phyloP scores from a whole-genome alignment of 352 stramenopile genomes.

The Nothophytophthora sp. region DNA sequence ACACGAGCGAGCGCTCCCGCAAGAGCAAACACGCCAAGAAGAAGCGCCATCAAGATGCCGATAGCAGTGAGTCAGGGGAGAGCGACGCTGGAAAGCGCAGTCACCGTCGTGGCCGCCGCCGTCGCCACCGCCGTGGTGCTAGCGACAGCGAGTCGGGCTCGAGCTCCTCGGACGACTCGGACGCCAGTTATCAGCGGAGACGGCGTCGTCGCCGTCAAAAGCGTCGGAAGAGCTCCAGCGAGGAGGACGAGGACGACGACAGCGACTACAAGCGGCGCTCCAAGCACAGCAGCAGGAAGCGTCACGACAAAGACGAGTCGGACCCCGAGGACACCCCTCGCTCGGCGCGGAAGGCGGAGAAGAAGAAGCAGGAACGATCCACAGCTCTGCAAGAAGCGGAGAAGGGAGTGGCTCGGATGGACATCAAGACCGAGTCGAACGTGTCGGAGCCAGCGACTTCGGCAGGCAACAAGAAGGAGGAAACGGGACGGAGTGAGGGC shows the following conservation, averaged over 20 bases:
- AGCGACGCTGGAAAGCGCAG: conserved; percentile 30
- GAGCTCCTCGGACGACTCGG: conserved; percentile 53
- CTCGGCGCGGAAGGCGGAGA: conserved; percentile 31
- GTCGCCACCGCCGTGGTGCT: conserved; percentile 23
- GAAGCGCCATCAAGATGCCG: conserved; percentile 36
- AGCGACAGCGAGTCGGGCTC: conserved; percentile 55
- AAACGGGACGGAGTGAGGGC: conserved; percentile 23
- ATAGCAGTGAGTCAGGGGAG: conserved; percentile 51
- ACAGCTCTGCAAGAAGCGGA: conserved; percentile 21
- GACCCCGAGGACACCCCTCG: conserved; percentile 31
- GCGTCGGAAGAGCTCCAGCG: conserved; percentile 49
- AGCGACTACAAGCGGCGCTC: conserved; percentile 50
- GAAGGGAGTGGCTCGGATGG: conserved; percentile 37
- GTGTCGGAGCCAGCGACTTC: conserved; percentile 1
- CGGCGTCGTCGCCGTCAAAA: conserved; percentile 41
- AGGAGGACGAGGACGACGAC: conserved; percentile 56
- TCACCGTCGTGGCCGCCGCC: conserved; percentile 28
- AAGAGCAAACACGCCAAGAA: conserved; percentile 60
- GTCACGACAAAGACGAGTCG: conserved; percentile 38
- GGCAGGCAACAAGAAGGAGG: conserved; percentile 20
- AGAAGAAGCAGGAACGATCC: conserved; percentile 28
- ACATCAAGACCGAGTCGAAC: conserved; percentile 32
- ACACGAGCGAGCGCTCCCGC: conserved; percentile 30
- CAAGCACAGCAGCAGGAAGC: conserved; percentile 37
- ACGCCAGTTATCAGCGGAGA: conserved; percentile 37